phyloP scores from a whole-genome alignment of 2,329 filamentous ascomycete genomes.

The Colletotrichum siamense region DNA sequence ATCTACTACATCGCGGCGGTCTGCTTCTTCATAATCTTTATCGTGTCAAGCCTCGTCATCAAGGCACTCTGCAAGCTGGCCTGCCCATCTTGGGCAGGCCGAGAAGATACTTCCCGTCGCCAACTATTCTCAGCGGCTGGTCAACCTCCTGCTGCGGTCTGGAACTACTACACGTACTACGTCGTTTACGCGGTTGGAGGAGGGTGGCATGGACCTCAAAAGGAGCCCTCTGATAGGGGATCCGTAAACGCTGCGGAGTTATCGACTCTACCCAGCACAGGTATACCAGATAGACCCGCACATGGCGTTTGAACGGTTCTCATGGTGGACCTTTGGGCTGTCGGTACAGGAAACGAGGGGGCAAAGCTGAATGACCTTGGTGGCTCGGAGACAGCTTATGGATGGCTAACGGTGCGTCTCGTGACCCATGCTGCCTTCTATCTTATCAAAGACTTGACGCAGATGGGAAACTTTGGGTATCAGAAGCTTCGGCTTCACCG shows the following conservation, averaged over 20 bases:
- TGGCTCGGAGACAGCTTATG: not conserved
- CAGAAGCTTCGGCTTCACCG: not conserved
- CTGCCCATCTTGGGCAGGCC: not conserved
- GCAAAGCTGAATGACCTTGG: not conserved
- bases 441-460: not conserved
- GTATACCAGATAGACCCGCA: not conserved
- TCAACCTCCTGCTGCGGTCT: not conserved
- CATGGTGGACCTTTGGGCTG: not conserved
- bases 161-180: not conserved
- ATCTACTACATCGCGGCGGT: not conserved
- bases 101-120: not conserved
- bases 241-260: not conserved
- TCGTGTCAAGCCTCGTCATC: not conserved
- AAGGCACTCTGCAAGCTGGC: not conserved
- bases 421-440: not conserved
- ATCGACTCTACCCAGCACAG: not conserved
- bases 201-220: not conserved
- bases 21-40: not conserved
- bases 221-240: not conserved
- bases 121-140: not conserved
- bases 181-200: not conserved
- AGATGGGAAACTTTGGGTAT: not conserved
- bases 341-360: not conserved
- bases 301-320: not conserved
- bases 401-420: not conserved